phyloP scores from a whole-genome alignment of 306 rosid species.

The Rubus parviflorus region DNA sequence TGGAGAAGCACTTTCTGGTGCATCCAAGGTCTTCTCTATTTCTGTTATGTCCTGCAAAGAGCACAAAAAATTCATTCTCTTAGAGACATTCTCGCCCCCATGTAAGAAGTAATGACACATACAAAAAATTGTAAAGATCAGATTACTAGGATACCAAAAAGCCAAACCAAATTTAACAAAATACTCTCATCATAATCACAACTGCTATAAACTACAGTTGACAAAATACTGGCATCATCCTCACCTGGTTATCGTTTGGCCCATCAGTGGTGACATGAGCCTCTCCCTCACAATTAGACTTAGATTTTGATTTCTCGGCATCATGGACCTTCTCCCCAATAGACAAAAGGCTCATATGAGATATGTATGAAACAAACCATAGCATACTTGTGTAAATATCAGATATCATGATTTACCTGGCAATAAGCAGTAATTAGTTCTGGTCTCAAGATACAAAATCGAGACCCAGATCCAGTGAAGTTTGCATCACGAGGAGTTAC shows the following conservation, averaged over 20 bases:
- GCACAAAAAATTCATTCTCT: not conserved
- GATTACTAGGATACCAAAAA: not conserved
- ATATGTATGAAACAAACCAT: constrained; percentile 21
- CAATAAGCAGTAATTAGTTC: constrained; percentile 83
- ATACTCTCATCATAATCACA: not conserved
- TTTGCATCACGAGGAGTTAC: constrained; percentile 98
- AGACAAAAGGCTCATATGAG: constrained; percentile 19
- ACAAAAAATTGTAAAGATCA: not conserved
- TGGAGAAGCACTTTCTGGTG: constrained; percentile 43
- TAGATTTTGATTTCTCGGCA: constrained; percentile 51
- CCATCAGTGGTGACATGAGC: constrained; percentile 36
- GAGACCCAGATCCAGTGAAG: constrained; percentile 79
- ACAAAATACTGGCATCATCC: not conserved
- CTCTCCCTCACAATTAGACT: constrained; percentile 43
- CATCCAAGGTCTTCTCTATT: constrained; percentile 50
- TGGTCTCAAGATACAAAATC: constrained; percentile 85
- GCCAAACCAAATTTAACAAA: not conserved
- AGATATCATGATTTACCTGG: constrained; percentile 51
- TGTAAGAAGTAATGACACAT: not conserved
- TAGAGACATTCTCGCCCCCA: not conserved
- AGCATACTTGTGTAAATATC: not conserved
- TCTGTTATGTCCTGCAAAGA: constrained; percentile 46
- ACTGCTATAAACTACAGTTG: constrained; percentile 20
- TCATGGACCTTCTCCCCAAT: constrained; percentile 56
- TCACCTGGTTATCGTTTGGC: constrained; percentile 46